Evolutionary conservation across 164 flowering plant species (phyloP).

Genomic region (Nymphaea colorata): DNA sequence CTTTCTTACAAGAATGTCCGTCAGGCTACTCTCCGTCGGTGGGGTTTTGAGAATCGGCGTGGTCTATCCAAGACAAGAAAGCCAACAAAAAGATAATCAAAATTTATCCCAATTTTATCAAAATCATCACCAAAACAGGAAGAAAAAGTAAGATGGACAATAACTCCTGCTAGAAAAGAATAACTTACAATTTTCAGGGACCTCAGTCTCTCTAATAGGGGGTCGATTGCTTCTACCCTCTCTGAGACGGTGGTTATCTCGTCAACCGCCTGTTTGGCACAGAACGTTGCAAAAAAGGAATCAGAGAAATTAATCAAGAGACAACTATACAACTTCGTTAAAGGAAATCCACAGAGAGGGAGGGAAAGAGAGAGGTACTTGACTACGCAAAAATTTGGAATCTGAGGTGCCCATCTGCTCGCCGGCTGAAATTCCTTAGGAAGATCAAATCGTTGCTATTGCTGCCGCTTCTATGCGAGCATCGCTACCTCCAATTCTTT

Average conservation of each 20-base stretch:
- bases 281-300: not conserved
- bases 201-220: slow-evolving; percentile 53
- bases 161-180: not conserved
- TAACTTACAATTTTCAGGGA: slow-evolving; percentile 63
- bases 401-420: not conserved
- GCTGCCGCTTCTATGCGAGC: too few relatives aligned
- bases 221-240: slow-evolving; percentile 49
- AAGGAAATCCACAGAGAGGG: not conserved
- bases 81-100: not conserved
- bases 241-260: slow-evolving; percentile 72
- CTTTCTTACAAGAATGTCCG: slow-evolving; percentile 78
- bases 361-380: not conserved
- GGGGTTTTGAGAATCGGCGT: slow-evolving; percentile 64
- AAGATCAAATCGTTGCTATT: not conserved
- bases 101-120: not conserved
- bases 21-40: slow-evolving; percentile 54
- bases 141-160: not conserved
- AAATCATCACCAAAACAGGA: not conserved
- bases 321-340: not conserved
- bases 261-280: slow-evolving; percentile 23
- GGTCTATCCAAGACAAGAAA: slow-evolving; percentile 23
- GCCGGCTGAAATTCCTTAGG: not conserved
- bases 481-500: too few relatives aligned
- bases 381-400: not conserved
- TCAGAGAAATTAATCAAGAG: not conserved